A percentile compares a stretch with the other conserved stretches of the same genome.
Evolutionary conservation across 441 rosid genomes (phyloP).

Genomic region (Erodium moschatum): DNA sequence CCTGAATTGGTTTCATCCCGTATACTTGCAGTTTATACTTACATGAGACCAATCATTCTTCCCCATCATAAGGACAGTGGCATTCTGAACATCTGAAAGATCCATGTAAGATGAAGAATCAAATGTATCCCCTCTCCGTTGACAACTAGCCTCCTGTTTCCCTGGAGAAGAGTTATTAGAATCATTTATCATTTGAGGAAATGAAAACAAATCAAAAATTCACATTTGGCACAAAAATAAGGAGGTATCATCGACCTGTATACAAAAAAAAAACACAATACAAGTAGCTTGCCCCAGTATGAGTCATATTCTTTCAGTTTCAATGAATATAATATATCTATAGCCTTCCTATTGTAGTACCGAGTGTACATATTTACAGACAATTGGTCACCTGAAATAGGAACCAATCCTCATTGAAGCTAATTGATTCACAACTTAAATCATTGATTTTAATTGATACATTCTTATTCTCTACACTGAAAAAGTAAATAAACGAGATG

Average conservation of each 20-base stretch:
- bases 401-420: too few relatives aligned
- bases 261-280: background rate
- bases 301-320: too few relatives aligned
- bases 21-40: background rate
- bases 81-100: background rate
- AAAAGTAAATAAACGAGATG: background rate
- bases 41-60: background rate
- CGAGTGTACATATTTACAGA: too few relatives aligned
- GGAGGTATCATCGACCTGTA: background rate
- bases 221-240: background rate
- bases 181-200: background rate
- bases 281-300: background rate
- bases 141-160: constrained; percentile 7
- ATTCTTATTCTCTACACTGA: too few relatives aligned
- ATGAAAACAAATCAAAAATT: background rate
- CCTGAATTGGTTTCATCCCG: background rate
- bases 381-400: too few relatives aligned
- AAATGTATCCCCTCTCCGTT: background rate
- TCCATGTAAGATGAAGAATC: background rate
- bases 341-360: too few relatives aligned
- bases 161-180: constrained; percentile 7
- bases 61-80: background rate
- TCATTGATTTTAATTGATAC: too few relatives aligned
- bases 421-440: too few relatives aligned
- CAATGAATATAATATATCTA: too few relatives aligned